A percentile compares a stretch with the other conserved stretches of the same genome.
phyloP scores from a whole-genome alignment of 2,329 filamentous ascomycete genomes.

The Aspergillus sergii region DNA sequence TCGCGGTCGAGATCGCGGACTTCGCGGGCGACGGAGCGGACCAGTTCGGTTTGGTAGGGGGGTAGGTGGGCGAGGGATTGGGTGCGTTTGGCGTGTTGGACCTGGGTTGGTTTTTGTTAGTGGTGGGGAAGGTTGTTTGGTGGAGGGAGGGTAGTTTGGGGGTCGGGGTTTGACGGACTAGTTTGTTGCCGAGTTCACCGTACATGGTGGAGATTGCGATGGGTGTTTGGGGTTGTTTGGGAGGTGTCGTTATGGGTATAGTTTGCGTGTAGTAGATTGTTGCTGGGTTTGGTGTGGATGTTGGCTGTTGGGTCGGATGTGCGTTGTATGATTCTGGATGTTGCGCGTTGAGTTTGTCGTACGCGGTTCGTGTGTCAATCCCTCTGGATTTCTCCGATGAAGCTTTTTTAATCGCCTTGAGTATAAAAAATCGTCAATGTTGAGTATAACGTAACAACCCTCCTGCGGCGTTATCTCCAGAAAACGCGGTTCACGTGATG shows the following conservation, averaged over 20 bases:
- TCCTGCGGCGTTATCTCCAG: neutral
- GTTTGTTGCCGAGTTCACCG: conserved; percentile 81
- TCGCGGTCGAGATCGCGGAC: conserved; percentile 92
- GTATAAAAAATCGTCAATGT: neutral
- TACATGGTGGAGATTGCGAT: conserved; percentile 63
- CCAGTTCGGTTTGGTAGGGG: conserved; percentile 87
- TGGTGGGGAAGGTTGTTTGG: neutral
- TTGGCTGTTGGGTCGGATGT: neutral
- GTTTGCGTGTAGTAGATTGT: neutral
- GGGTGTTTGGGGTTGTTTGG: neutral
- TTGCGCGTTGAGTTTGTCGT: neutral
- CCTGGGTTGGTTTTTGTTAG: conserved; percentile 47
- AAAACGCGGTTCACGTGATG: neutral
- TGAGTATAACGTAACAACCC: neutral
- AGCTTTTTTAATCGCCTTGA: neutral
- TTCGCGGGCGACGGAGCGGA: conserved; percentile 84
- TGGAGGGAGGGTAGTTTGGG: neutral
- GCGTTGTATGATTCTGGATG: neutral
- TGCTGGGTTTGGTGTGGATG: neutral
- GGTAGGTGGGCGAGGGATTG: conserved; percentile 84
- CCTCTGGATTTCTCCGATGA: neutral
- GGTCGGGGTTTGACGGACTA: conserved; percentile 56
- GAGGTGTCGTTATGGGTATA: neutral
- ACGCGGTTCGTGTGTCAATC: neutral
- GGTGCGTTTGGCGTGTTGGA: conserved; percentile 93